Conservation (phyloP, 2,329 filamentous ascomycete genomes). For the Talaromyces islandicus region DNA sequence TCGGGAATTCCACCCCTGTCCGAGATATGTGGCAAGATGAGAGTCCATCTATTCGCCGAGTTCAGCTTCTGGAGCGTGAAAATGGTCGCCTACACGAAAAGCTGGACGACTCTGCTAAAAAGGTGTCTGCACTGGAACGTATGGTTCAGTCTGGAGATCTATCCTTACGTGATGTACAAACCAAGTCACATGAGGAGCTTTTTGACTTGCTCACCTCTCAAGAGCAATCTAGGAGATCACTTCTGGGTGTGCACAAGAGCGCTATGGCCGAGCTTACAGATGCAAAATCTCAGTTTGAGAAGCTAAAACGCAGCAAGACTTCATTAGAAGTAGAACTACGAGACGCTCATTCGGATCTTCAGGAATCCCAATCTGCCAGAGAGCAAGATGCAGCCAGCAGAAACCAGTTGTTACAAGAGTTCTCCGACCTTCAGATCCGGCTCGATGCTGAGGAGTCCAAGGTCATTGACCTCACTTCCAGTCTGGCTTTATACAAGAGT, state of each 20-base stretch:
- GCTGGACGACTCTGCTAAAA: slow-evolving; percentile 88
- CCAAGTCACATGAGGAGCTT: slow-evolving; percentile 89
- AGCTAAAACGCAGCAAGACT: slow-evolving; percentile 73
- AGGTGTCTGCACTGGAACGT: slow-evolving; percentile 82
- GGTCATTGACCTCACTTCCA: slow-evolving; percentile 75
- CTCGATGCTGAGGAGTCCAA: slow-evolving; percentile 85
- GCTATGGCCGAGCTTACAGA: slow-evolving; percentile 79
- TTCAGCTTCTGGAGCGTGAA: slow-evolving; percentile 86
- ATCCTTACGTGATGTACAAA: slow-evolving; percentile 83
- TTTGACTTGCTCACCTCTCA: slow-evolving; percentile 89
- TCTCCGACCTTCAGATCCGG: slow-evolving; percentile 86
- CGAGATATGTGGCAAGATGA: slow-evolving; percentile 63
- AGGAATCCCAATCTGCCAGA: slow-evolving; percentile 69
- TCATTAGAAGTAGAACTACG: slow-evolving; percentile 79
- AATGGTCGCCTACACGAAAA: slow-evolving; percentile 89
- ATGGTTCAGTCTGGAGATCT: slow-evolving; percentile 81
- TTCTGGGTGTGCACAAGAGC: slow-evolving; percentile 80
- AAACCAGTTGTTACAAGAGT: slow-evolving; percentile 83
- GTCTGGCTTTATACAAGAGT: slow-evolving; percentile 81
- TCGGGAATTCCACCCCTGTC: slow-evolving; percentile 62
- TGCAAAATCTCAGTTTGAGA: slow-evolving; percentile 80
- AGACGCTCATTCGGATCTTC: slow-evolving; percentile 74
- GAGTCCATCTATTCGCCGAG: slow-evolving; percentile 70
- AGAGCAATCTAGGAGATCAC: slow-evolving; percentile 75
- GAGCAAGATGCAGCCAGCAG: slow-evolving; percentile 87